Conservation (phyloP, 441 rosid species). For the Hypseocharis bilobata region DNA sequence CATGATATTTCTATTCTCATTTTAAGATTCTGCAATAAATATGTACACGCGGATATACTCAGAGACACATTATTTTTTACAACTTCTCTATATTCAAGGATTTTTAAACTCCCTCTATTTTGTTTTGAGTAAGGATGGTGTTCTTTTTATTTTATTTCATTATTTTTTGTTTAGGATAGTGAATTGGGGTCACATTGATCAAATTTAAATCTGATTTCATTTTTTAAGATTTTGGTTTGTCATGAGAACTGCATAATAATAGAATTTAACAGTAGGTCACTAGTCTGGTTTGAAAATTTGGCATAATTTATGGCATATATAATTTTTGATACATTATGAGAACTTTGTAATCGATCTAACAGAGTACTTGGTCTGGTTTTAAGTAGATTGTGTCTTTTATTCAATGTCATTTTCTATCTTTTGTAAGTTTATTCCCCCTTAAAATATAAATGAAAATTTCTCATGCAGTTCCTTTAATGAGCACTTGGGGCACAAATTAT, state of each 20-base stretch:
- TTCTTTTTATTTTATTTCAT: too few species aligned
- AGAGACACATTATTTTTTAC: background rate
- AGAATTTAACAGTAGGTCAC: too few species aligned
- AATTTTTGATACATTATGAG: background rate
- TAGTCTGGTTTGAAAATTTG: background rate
- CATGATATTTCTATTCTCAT: background rate
- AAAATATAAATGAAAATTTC: slow-evolving; percentile 10
- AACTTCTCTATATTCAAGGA: too few species aligned
- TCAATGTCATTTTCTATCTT: background rate
- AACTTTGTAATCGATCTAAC: background rate
- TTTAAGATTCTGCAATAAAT: background rate
- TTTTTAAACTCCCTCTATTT: too few species aligned
- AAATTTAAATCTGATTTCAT: background rate
- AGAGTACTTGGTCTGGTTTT: background rate
- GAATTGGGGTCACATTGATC: too few species aligned
- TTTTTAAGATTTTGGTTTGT: too few species aligned
- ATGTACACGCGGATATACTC: background rate
- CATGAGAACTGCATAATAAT: too few species aligned
- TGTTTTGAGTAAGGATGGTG: too few species aligned
- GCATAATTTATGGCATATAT: background rate
- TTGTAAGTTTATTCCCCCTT: background rate
- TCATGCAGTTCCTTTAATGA: slow-evolving; percentile 51
- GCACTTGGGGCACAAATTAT: slow-evolving; percentile 52
- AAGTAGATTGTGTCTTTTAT: background rate
- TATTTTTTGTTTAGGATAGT: too few species aligned